Conservation (phyloP, 148 eudicot genomes). For the Rhododendron simsii region DNA sequence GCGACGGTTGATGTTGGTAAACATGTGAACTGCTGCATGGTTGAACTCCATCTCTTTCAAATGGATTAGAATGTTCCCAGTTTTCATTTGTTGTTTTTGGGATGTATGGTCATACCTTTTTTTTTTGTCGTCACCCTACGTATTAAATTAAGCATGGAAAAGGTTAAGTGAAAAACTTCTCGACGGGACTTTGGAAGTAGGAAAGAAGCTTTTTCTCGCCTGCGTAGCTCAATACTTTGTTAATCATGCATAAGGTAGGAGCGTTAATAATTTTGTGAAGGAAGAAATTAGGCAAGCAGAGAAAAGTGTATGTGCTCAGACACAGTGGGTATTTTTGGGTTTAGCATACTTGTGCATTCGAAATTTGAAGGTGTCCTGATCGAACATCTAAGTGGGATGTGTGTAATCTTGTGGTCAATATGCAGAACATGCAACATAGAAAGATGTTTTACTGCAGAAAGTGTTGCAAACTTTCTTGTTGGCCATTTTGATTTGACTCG, state of each 20-base stretch:
- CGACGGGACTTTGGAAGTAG: not conserved
- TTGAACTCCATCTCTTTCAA: not conserved
- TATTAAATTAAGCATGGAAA: not conserved
- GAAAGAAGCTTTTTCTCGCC: not conserved
- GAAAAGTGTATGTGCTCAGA: not conserved
- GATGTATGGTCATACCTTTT: not conserved
- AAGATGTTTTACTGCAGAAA: not conserved
- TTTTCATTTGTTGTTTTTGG: not conserved
- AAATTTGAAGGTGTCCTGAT: not conserved
- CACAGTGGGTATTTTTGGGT: not conserved
- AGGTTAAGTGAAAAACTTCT: not conserved
- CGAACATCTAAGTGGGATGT: not conserved
- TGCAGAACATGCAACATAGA: not conserved
- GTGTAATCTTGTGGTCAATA: not conserved
- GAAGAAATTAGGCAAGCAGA: not conserved
- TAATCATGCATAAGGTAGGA: not conserved
- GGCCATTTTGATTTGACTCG: not conserved
- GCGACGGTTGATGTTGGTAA: not conserved
- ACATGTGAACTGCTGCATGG: not conserved
- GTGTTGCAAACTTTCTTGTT: not conserved
- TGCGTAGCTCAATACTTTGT: not conserved
- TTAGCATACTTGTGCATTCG: not conserved
- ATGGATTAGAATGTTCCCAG: not conserved
- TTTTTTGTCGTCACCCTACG: not conserved
- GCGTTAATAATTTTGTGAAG: not conserved